Conservation (phyloP, 352 stramenopile species). For the Pythium brachiatum region DNA sequence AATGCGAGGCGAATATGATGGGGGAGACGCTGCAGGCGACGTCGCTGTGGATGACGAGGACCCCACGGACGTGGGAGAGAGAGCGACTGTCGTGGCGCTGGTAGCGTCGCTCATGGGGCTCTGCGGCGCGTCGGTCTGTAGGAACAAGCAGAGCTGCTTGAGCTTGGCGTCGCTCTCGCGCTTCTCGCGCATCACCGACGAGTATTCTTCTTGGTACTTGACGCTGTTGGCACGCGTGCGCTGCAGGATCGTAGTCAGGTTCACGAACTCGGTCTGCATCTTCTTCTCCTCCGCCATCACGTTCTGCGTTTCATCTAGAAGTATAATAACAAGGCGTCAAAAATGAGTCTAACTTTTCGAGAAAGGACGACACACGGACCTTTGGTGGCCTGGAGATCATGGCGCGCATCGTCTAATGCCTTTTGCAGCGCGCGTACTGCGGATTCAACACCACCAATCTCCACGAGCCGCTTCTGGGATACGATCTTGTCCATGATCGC, state of each 20-base stretch:
- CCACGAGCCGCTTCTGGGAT: slow-evolving; percentile 58
- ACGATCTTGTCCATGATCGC: slow-evolving; percentile 54
- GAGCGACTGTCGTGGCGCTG: background rate
- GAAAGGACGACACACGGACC: slow-evolving; percentile 22
- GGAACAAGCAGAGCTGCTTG: slow-evolving; percentile 49
- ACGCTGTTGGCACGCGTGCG: slow-evolving; percentile 33
- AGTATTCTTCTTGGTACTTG: slow-evolving; percentile 54
- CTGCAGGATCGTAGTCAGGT: slow-evolving; percentile 37
- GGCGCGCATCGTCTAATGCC: slow-evolving; percentile 45
- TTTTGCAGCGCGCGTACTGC: slow-evolving; percentile 54
- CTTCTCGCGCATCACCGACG: slow-evolving; percentile 41
- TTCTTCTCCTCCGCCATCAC: slow-evolving; percentile 54
- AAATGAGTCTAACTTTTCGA: background rate
- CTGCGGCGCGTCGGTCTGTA: slow-evolving; percentile 28
- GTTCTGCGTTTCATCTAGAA: slow-evolving; percentile 45
- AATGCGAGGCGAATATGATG: slow-evolving; percentile 11
- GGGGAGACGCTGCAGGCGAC: slow-evolving; percentile 12
- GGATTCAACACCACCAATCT: slow-evolving; percentile 61
- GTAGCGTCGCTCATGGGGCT: slow-evolving; percentile 2
- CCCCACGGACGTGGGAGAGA: background rate
- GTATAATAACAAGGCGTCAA: background rate
- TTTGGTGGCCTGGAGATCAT: slow-evolving; percentile 50
- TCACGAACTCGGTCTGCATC: slow-evolving; percentile 45
- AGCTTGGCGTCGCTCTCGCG: slow-evolving; percentile 53
- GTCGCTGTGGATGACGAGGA: background rate